Evolutionary conservation across 108 stramenopile genomes (phyloP).

Genomic region (Cyclostephanos tholiformis): DNA sequence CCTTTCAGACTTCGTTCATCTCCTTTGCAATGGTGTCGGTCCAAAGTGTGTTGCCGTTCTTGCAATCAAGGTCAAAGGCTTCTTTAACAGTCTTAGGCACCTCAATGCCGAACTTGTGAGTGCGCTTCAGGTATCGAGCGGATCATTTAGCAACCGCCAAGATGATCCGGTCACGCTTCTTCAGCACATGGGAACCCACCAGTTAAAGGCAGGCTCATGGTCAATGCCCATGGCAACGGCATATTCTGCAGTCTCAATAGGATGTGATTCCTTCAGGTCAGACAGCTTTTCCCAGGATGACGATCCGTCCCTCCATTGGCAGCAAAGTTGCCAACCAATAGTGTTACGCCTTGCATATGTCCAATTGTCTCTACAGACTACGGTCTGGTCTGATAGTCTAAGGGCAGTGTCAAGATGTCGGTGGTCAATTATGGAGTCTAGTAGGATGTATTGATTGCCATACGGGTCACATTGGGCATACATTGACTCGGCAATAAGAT

Average conservation of each 20-base stretch:
- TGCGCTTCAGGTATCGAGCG: conserved; percentile 11
- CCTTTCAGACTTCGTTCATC: conserved; percentile 46
- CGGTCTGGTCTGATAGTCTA: not conserved
- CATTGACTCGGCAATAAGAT: conserved; percentile 10
- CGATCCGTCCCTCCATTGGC: conserved; percentile 45
- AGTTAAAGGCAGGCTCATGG: conserved; percentile 2
- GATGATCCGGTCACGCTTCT: conserved; percentile 4
- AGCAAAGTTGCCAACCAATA: not conserved
- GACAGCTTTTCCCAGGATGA: conserved; percentile 28
- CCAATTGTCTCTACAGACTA: not conserved
- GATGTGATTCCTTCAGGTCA: conserved; percentile 22
- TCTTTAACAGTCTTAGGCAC: conserved; percentile 46
- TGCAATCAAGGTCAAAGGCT: conserved; percentile 40
- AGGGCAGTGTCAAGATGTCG: not conserved
- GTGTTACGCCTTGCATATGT: conserved; percentile 37
- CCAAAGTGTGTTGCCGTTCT: conserved; percentile 48
- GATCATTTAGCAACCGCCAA: no score
- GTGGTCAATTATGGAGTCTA: not conserved
- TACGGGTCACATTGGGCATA: no score
- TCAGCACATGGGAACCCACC: conserved; percentile 7
- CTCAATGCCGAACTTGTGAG: conserved; percentile 26
- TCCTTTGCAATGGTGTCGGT: conserved; percentile 50
- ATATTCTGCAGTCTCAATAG: conserved; percentile 26
- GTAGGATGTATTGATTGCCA: no score
- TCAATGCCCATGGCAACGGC: conserved; percentile 11